Conservation (phyloP, 768 basidiomycete species). For the Leccinum obscurum region DNA sequence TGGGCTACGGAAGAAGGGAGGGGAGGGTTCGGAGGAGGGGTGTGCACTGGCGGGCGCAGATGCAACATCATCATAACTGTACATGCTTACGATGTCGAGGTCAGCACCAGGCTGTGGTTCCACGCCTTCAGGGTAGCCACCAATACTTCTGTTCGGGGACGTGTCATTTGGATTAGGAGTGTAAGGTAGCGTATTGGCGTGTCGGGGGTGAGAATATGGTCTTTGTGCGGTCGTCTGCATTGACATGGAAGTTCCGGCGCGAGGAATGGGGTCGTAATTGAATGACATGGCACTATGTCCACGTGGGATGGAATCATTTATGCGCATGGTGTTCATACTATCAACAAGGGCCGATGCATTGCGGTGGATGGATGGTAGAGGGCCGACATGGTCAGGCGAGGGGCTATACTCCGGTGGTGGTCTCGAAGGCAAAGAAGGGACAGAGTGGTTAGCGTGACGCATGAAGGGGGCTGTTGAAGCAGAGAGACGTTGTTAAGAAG, state of each 20-base stretch:
- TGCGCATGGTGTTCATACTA: constrained; percentile 53
- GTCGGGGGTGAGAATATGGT: constrained; percentile 38
- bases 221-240: constrained; percentile 35
- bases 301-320: constrained; percentile 43
- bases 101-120: constrained; percentile 33
- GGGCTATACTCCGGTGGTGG: constrained; percentile 35
- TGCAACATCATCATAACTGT: constrained; percentile 40
- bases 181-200: constrained; percentile 44
- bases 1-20: constrained; percentile 21
- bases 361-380: constrained; percentile 40
- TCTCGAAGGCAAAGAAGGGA: constrained; percentile 45
- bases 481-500: constrained; percentile 9
- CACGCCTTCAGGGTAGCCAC: constrained; percentile 27
- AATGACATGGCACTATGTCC: constrained; percentile 31
- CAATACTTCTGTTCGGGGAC: constrained; percentile 27
- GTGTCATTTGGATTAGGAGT: constrained; percentile 23
- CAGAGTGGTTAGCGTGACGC: constrained; percentile 49
- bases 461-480: constrained; percentile 32
- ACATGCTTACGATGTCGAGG: constrained; percentile 36
- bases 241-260: constrained; percentile 61
- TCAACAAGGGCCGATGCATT: constrained; percentile 46
- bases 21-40: constrained; percentile 24
- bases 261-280: constrained; percentile 48
- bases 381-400: constrained; percentile 23
- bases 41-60: constrained; percentile 33